These are phyloP conservation scores for Nannizziopsis barbatae DNA, from an alignment of 2,329 filamentous ascomycete species.

Conservation along the genomic window DNA sequence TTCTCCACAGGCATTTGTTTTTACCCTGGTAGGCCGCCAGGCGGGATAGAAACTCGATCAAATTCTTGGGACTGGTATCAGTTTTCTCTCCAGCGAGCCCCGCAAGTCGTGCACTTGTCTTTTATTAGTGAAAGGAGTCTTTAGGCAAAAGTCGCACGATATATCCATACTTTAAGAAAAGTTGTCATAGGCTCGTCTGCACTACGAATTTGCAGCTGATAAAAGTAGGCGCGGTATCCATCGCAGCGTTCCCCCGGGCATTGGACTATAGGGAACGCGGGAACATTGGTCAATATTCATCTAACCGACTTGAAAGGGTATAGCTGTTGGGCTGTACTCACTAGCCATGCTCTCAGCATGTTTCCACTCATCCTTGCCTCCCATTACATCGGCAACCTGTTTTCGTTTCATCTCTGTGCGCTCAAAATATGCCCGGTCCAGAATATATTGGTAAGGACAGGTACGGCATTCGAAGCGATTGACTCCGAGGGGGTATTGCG, in stretches of 20 bases:
- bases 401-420: slow-evolving; percentile 69
- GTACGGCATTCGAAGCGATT: slow-evolving; percentile 94
- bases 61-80: slow-evolving; percentile 19
- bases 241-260: slow-evolving; percentile 73
- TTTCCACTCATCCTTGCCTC: slow-evolving; percentile 77
- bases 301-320: neutral
- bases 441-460: slow-evolving; percentile 81
- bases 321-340: slow-evolving; percentile 25
- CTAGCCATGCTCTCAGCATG: slow-evolving; percentile 72
- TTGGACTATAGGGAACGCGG: slow-evolving; percentile 46
- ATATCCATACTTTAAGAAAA: slow-evolving; percentile 64
- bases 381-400: slow-evolving; percentile 81
- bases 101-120: slow-evolving; percentile 36
- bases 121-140: neutral
- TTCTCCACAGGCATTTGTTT: neutral
- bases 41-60: neutral
- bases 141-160: neutral
- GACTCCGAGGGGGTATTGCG: slow-evolving; percentile 32
- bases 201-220: slow-evolving; percentile 93
- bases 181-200: slow-evolving; percentile 98
- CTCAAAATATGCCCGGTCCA: slow-evolving; percentile 71
- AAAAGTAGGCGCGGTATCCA: slow-evolving; percentile 79
- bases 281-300: neutral
- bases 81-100: slow-evolving; percentile 40
- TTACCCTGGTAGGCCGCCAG: too few relatives aligned